phyloP scores from a whole-genome alignment of 306 rosid species.

The Ammopiptanthus mongolicus region DNA sequence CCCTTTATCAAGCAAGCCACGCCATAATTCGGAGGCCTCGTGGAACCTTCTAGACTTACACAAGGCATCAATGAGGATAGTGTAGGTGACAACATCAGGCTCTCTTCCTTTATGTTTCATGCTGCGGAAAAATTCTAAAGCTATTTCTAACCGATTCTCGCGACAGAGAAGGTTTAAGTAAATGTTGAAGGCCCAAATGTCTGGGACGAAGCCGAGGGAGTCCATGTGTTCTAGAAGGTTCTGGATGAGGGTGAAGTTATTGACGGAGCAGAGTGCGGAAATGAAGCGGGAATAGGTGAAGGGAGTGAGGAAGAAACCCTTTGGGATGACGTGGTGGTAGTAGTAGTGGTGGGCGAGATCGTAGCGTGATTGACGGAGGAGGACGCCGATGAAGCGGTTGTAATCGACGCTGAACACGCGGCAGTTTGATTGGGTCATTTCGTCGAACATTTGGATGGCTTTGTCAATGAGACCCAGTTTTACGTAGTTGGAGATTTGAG shows the following conservation, averaged over 20 bases:
- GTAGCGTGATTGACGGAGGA: conserved; percentile 62
- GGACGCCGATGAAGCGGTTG: conserved; percentile 86
- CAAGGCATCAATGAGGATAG: conserved; percentile 51
- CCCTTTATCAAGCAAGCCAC: conserved; percentile 49
- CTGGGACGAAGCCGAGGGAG: conserved; percentile 54
- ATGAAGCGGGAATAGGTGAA: conserved; percentile 94
- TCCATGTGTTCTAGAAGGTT: conserved; percentile 62
- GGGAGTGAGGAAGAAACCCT: conserved; percentile 71
- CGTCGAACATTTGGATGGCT: conserved; percentile 73
- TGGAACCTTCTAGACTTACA: conserved; percentile 56
- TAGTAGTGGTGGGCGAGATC: conserved; percentile 75
- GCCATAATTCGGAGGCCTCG: conserved; percentile 56
- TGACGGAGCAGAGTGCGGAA: conserved; percentile 57
- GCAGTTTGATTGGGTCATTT: conserved; percentile 79
- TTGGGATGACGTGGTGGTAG: conserved; percentile 53
- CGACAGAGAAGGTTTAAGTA: conserved; percentile 59
- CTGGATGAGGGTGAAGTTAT: conserved; percentile 48
- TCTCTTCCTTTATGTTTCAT: conserved; percentile 60
- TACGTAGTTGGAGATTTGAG: conserved; percentile 52
- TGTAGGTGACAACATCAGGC: conserved; percentile 69
- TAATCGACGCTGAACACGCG: conserved; percentile 70
- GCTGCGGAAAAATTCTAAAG: conserved; percentile 37
- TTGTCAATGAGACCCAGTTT: conserved; percentile 69
- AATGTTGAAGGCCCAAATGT: conserved; percentile 86
- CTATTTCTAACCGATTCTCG: conserved; percentile 43